phyloP scores from a whole-genome alignment of 257 asterid species.

The Petrea volubilis region DNA sequence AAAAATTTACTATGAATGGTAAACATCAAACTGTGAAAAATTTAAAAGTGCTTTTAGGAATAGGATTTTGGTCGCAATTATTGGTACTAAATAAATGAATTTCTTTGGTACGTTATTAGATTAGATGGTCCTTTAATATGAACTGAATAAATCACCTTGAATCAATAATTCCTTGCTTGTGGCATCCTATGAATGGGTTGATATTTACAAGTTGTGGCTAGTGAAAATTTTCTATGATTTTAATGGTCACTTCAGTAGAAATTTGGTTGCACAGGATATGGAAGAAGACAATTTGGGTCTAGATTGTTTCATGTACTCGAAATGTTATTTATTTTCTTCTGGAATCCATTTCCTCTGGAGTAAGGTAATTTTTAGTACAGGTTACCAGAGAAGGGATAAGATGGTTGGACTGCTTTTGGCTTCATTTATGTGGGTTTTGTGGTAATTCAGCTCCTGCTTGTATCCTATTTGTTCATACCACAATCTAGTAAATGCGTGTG shows the following conservation, averaged over 20 bases:
- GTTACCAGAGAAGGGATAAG: neutral
- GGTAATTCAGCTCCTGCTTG: neutral
- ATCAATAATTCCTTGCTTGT: neutral
- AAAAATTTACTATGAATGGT: neutral
- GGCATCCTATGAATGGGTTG: neutral
- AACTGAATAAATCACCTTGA: neutral
- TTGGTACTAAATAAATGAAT: neutral
- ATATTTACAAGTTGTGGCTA: neutral
- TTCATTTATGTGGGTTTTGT: neutral
- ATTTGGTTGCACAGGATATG: neutral
- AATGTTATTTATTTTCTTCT: neutral
- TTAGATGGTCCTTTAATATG: neutral
- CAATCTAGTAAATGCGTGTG: neutral
- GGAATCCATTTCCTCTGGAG: neutral
- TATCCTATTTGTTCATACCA: neutral
- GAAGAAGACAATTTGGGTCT: neutral
- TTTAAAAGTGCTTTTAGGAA: neutral
- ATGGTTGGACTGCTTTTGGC: neutral
- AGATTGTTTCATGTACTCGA: neutral
- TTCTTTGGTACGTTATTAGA: neutral
- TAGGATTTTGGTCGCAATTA: neutral
- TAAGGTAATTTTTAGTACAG: neutral
- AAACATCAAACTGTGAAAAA: neutral
- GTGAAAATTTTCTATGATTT: neutral
- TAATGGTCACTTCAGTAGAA: neutral